Percentiles rank a stretch among this genome's conserved stretches.
phyloP scores from a whole-genome alignment of 441 rosid genomes.

The Corymbia calophylla region DNA sequence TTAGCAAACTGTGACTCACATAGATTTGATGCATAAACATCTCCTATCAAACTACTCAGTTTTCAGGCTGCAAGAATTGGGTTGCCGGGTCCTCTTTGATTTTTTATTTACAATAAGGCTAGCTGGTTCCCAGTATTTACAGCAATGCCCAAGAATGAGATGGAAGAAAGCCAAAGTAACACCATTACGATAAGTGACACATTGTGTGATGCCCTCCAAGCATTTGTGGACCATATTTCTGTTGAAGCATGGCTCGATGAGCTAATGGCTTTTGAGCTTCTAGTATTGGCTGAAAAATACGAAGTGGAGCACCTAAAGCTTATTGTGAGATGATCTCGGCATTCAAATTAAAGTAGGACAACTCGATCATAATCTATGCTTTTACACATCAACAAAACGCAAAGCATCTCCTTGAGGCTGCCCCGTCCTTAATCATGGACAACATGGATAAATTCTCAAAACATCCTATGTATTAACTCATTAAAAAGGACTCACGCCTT shows the following conservation, averaged over 20 bases:
- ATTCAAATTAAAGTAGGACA: conserved; percentile 74
- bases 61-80: not conserved
- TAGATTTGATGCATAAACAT: not conserved
- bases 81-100: not conserved
- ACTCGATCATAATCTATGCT: conserved; percentile 59
- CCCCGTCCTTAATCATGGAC: conserved; percentile 54
- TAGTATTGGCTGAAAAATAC: conserved; percentile 74
- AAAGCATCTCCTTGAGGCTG: conserved; percentile 51
- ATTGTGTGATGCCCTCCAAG: conserved; percentile 53
- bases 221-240: conserved; percentile 58
- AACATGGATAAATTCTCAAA: conserved; percentile 70
- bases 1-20: not conserved
- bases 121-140: conserved; percentile 75
- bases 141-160: conserved; percentile 83
- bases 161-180: conserved; percentile 84
- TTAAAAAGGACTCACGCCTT: conserved; percentile 67
- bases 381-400: conserved; percentile 87
- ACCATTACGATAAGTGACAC: conserved; percentile 62
- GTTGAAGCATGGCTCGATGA: conserved; percentile 80
- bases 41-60: not conserved
- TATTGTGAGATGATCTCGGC: conserved; percentile 69
- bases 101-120: conserved; percentile 25
- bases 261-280: conserved; percentile 68
- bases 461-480: conserved; percentile 61
- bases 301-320: conserved; percentile 73